Evolutionary conservation across 495 filamentous ascomycete genomes (phyloP), one percentile per base, ranked within the genome.

Genomic region (Massariosphaeria phaeospora): DNA sequence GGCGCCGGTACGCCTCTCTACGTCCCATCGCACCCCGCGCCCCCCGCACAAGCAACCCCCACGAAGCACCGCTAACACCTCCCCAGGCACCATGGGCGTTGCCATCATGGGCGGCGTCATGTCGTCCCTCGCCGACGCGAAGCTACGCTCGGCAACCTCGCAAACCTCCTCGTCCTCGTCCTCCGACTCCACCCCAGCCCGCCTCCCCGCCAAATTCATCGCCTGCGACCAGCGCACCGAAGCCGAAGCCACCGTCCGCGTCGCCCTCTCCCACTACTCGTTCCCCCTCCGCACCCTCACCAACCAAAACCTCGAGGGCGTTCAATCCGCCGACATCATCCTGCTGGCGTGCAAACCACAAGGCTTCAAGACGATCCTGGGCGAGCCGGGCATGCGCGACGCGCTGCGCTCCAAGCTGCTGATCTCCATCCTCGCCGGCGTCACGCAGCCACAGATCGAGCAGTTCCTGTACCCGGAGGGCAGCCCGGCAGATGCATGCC

Each of bases 341-440:
- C 66, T 94, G 29, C 74, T 93, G 0, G 79, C 77, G 4, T 91
- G 88, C 73, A 93, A 94, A 67, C 89, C 88, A 2, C 78, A 87
- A 61, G 84, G 85, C 76, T 75, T 84, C 20, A 63, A 74, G 17
- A 79, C 79, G 5, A 76, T 91, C 29, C 73, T 94, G 5, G 68
- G 73, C 18, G 82, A 76, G 38, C 39, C 63, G 9, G 86, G 84
- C 25, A 85, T 94, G 74, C 66, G 69, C 23, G 75, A 83, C 46
- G 88, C 89, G 1, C 71, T 95, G 0, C 59, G 72, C 9, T 85
- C 85, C 1, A 96, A 96, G 59, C 72, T 96, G 3, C 71, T 96
- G 4, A 86, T 96, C 59, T 85, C 80, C 63, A 88, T 96, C 49
- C 78, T 88, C 35, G 91, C 88, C 1, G 91, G 91, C n/a, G 82